Base-by-base conservation (phyloP, 257 asterid genomes). In the Solanum habrochaites region DNA sequence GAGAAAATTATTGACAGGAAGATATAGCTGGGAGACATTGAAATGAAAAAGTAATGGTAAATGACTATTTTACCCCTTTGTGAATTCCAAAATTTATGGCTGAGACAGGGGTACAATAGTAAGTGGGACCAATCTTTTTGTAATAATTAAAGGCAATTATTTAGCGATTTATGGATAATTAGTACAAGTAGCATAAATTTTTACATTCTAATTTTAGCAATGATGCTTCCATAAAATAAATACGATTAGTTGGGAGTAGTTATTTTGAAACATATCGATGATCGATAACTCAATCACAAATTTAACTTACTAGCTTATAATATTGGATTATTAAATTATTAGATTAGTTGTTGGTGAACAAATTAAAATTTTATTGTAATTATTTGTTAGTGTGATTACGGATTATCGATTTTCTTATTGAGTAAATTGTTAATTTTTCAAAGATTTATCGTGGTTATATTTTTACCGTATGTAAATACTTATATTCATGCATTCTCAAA, bases 1-100 rank as follows among this genome's bases (percentile, higher is more conserved):
- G 83, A 72, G 85, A 81, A 81, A 81, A 81, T 85, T 23, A 78
- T 40, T n/a, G 43, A 64, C 60, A n/a, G 56, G 31, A 32, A 67
- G 89, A 43, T 86, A 43, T 11, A 32, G 86, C 67, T 47, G 83
- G 81, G 82, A 6, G 85, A 85, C 86, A 85, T 74, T 35, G 85
- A 45, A 60, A 81, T 81, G 69, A 29, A 40, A 49, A 29, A 49
- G 31, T 16, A 81, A 81, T 81, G 45, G 6, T 49, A 81, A 81
- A 29, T 81, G 69, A 49, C 69, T 49, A 81, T 49, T 49, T 18
- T 49, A 49, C 69, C 45, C 83, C 21, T 15, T 2, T 2, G 5
- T 25, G 1, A 42, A n/a, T 11, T 42, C 60, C 83, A 75, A 43
- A 74, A 75, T 71, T 16, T 31, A 3, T 7, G 43, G 25, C 20